phyloP scores from a whole-genome alignment of 176 grass and related monocot genomes.

The Thalia dealbata region DNA sequence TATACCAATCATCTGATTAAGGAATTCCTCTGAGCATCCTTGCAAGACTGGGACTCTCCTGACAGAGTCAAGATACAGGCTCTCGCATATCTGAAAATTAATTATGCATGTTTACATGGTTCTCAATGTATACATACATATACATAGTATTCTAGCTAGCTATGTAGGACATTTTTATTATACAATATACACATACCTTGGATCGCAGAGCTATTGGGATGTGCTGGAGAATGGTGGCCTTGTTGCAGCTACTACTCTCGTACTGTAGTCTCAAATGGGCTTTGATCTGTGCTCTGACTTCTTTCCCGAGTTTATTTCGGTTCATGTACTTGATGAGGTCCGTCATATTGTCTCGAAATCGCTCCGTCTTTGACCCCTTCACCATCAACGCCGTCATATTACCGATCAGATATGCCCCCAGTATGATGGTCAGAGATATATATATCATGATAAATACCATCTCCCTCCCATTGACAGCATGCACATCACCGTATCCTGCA shows the following conservation, averaged over 20 bases:
- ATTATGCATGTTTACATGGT: no score
- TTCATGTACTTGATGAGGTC: conserved; percentile 94
- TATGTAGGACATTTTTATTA: neutral
- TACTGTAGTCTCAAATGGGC: conserved; percentile 10
- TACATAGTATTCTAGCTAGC: neutral
- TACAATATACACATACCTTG: conserved; percentile 43
- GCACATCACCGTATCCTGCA: conserved; percentile 75
- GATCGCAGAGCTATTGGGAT: conserved; percentile 54
- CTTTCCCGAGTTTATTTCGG: conserved; percentile 61
- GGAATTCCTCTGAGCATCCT: conserved; percentile 85
- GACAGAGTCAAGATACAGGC: conserved; percentile 51
- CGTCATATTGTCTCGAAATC: conserved; percentile 84
- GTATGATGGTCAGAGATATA: conserved; percentile 66
- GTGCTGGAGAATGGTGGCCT: conserved; percentile 31
- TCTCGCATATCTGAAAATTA: conserved; percentile 16
- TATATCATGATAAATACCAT: conserved; percentile 69
- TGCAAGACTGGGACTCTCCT: conserved; percentile 52
- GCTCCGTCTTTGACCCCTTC: conserved; percentile 69
- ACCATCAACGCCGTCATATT: conserved; percentile 97
- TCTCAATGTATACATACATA: no score
- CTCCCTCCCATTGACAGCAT: conserved; percentile 66
- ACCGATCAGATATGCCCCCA: conserved; percentile 71
- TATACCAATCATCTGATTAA: conserved; percentile 83
- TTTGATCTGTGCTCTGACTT: conserved; percentile 59
- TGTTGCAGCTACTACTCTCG: conserved; percentile 4